Evolutionary conservation across 768 basidiomycete genomes (phyloP).

Genomic region (Pleurotus ostreatus): DNA sequence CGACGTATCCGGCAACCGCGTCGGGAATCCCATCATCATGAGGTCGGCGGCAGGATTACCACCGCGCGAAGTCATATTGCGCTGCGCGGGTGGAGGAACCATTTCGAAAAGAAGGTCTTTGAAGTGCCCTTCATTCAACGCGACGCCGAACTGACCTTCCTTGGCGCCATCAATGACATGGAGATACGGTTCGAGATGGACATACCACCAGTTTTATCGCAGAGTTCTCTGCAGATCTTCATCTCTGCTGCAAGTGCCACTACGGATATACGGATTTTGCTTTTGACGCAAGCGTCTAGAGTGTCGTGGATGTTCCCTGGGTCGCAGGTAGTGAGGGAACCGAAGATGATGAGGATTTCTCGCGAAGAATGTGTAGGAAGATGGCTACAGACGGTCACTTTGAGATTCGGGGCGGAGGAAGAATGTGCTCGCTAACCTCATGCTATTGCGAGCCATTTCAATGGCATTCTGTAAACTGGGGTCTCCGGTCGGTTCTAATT

Average conservation of each 20-base stretch:
- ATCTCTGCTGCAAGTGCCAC: conserved; percentile 97
- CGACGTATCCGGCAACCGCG: conserved; percentile 79
- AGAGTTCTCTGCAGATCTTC: conserved; percentile 93
- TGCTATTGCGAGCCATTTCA: conserved; percentile 92
- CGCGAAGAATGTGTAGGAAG: conserved; percentile 96
- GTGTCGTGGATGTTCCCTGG: conserved; percentile 96
- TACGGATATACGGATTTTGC: conserved; percentile 86
- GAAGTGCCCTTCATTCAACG: conserved; percentile 95
- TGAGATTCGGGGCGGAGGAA: not conserved
- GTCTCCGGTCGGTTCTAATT: conserved; percentile 86
- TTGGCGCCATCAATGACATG: conserved; percentile 10
- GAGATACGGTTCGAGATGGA: conserved; percentile 8
- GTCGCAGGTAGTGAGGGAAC: conserved; percentile 94
- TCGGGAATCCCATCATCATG: conserved; percentile 99
- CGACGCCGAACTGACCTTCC: conserved; percentile 88
- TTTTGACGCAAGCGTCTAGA: conserved; percentile 76
- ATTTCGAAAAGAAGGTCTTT: conserved; percentile 94
- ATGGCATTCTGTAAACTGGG: conserved; percentile 96
- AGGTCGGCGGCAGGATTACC: conserved; percentile 77
- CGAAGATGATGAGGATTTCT: conserved; percentile 91
- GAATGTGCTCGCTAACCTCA: conserved; percentile 57
- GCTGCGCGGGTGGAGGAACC: conserved; percentile 90
- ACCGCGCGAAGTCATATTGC: conserved; percentile 37
- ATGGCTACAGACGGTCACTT: conserved; percentile 52
- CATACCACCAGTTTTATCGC: conserved; percentile 88